Percentiles rank a stretch among this genome's conserved stretches.
Conservation (phyloP, 176 grass and related monocot genomes). For the Oryza meyeriana region DNA sequence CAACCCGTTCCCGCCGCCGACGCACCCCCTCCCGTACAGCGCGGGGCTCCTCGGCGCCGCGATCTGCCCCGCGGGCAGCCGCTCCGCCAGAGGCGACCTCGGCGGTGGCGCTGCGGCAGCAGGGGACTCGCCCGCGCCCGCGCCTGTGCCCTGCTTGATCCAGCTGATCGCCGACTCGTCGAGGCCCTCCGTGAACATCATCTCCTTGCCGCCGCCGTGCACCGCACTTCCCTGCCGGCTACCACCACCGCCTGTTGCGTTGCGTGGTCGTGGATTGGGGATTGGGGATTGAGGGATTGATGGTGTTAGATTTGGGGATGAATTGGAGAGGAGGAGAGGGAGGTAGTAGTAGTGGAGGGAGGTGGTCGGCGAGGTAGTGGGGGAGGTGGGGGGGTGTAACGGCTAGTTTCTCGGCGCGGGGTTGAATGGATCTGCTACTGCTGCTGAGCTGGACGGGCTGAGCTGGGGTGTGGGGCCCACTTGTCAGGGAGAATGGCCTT, state of each 20-base stretch:
- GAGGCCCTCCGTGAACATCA: slow-evolving; percentile 94
- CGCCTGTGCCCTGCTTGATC: slow-evolving; percentile 69
- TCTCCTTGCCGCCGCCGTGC: neutral
- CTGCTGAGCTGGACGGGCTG: slow-evolving; percentile 2
- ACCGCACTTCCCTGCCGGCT: too few relatives aligned
- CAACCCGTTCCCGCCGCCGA: neutral
- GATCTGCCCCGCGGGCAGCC: slow-evolving; percentile 31
- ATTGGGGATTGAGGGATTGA: neutral
- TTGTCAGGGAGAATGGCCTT: neutral
- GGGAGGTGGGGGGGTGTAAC: slow-evolving; percentile 29
- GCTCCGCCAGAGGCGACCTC: slow-evolving; percentile 62
- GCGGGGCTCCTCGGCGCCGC: slow-evolving; percentile 23
- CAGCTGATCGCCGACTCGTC: slow-evolving; percentile 93
- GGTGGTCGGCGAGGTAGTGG: slow-evolving; percentile 8
- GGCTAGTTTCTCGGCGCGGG: slow-evolving; percentile 55
- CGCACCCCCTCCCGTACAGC: slow-evolving; percentile 1
- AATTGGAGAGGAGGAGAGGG: neutral
- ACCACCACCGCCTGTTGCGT: neutral
- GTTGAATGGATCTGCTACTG: slow-evolving; percentile 30
- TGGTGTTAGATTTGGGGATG: slow-evolving; percentile 20
- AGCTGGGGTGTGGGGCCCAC: neutral
- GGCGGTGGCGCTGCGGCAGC: neutral
- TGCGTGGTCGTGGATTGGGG: neutral
- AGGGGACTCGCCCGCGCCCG: neutral
- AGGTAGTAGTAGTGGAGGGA: neutral